Evolutionary conservation across 2,329 filamentous ascomycete species (phyloP).

Genomic region (Tolypocladium guangdongense): DNA sequence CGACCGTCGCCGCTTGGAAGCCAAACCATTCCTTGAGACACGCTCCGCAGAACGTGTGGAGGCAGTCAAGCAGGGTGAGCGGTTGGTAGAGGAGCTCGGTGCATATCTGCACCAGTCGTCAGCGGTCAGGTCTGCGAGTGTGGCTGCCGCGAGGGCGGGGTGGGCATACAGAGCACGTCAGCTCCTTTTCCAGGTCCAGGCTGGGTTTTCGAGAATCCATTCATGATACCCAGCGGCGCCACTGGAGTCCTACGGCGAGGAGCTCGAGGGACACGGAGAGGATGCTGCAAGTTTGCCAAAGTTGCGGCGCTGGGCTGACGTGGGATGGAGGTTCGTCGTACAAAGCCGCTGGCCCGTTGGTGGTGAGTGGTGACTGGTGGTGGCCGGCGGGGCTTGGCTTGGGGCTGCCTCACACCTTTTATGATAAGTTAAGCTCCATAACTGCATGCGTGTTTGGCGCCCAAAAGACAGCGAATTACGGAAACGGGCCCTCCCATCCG

Average conservation of each 20-base stretch:
- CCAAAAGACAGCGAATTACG: not conserved
- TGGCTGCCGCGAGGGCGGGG: not conserved
- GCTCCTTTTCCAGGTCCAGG: constrained; percentile 79
- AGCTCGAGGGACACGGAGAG: not conserved
- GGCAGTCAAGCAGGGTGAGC: constrained; percentile 80
- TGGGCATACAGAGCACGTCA: constrained; percentile 77
- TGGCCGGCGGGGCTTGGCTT: not conserved
- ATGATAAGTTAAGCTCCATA: not conserved
- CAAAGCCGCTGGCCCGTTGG: not conserved
- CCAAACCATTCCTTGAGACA: constrained; percentile 95
- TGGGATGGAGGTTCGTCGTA: not conserved
- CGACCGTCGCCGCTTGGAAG: constrained; percentile 58
- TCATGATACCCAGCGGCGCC: constrained; percentile 16
- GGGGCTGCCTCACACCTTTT: not conserved
- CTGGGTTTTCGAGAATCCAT: constrained; percentile 42
- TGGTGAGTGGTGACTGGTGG: too few species aligned
- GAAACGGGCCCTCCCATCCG: not conserved
- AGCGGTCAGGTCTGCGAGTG: not conserved
- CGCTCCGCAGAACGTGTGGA: constrained; percentile 91
- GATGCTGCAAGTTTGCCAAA: not conserved
- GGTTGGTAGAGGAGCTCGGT: constrained; percentile 90
- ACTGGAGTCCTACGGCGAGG: not conserved
- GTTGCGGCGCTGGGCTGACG: not conserved
- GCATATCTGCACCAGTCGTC: constrained; percentile 61
- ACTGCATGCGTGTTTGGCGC: not conserved